These are phyloP conservation scores for Collariella sp. DNA, from an alignment of 495 filamentous ascomycete species.

Conservation along the genomic window DNA sequence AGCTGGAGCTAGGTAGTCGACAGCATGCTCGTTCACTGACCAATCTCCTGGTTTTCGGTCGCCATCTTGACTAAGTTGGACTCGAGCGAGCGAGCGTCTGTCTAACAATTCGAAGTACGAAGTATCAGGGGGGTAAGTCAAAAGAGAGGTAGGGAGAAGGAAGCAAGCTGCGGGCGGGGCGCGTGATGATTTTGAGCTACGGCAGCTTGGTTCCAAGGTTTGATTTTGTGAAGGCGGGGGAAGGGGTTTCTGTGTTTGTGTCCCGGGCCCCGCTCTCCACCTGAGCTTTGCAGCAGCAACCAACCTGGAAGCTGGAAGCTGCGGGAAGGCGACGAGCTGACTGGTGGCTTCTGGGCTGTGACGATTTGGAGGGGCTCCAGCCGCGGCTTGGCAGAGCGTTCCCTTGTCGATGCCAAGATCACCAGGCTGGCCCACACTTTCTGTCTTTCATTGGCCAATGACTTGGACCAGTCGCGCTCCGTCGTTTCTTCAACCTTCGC, in stretches of 20 bases:
- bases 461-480: slow-evolving; percentile 6
- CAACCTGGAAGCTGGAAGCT: too few relatives aligned
- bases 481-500: slow-evolving; percentile 11
- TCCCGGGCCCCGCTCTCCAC: slow-evolving; percentile 7
- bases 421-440: background rate
- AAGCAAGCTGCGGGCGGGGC: slow-evolving; percentile 10
- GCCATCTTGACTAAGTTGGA: slow-evolving; percentile 25
- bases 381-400: background rate
- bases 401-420: background rate
- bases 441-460: slow-evolving; percentile 6
- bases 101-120: background rate
- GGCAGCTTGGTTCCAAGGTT: slow-evolving; percentile 14
- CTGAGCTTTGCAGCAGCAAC: background rate
- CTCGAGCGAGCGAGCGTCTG: slow-evolving; percentile 5
- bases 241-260: slow-evolving; percentile 25
- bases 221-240: slow-evolving; percentile 35
- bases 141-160: slow-evolving; percentile 7
- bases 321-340: too few relatives aligned
- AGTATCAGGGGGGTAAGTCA: background rate
- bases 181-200: slow-evolving; percentile 25
- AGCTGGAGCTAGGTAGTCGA: background rate
- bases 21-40: slow-evolving; percentile 24
- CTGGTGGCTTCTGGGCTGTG: background rate
- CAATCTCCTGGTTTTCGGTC: slow-evolving; percentile 32
- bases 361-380: background rate